Conservation (phyloP, 2,329 filamentous ascomycete genomes). For the Colletotrichum sp. region DNA sequence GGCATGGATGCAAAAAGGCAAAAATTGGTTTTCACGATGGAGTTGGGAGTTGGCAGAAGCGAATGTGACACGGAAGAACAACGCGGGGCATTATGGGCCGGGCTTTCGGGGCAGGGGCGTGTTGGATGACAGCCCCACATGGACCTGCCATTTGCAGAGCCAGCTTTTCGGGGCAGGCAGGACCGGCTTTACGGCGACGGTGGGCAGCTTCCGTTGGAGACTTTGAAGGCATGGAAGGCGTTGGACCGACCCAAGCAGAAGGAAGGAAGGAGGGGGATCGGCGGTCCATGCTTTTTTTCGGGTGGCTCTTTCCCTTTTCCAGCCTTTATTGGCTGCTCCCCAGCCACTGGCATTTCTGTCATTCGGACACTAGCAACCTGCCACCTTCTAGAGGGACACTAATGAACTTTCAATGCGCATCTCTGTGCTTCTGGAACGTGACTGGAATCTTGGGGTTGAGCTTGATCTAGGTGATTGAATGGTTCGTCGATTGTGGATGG, state of each 20-base stretch:
- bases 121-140: not conserved
- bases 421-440: not conserved
- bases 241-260: not conserved
- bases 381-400: not conserved
- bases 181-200: not conserved
- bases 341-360: not conserved
- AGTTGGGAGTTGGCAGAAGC: slow-evolving; percentile 1
- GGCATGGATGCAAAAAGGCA: not conserved
- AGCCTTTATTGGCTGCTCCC: not conserved
- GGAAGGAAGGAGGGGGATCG: slow-evolving; percentile 9
- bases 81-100: not conserved
- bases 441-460: not conserved
- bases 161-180: not conserved
- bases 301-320: not conserved
- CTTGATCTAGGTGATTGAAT: not conserved
- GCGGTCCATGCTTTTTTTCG: slow-evolving; percentile 11
- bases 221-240: not conserved
- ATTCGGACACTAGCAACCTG: not conserved
- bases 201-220: not conserved
- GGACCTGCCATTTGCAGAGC: not conserved
- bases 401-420: not conserved
- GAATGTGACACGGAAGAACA: not conserved
- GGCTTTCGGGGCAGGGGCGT: not conserved
- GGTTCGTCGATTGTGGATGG: not conserved
- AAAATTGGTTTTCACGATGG: not conserved